These are phyloP conservation scores for Rhododendron williamsianum DNA, from an alignment of 148 eudicot genomes.

Conservation along the genomic window DNA sequence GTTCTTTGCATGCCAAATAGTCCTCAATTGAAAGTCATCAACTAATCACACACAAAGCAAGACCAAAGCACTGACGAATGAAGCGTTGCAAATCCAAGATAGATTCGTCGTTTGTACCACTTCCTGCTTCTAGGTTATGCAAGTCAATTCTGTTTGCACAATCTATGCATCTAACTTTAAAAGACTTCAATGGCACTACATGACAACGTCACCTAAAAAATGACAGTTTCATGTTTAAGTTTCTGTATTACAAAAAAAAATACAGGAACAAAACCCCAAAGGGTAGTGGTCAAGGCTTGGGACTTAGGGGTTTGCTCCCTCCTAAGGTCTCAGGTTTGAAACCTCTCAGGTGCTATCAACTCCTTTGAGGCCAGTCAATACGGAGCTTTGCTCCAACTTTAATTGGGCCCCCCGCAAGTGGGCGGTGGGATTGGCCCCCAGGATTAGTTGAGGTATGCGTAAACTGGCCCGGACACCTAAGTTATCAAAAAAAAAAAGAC, in stretches of 20 bases:
- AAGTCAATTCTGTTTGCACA: not conserved
- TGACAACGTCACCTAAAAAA: not conserved
- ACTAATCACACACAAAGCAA: not conserved
- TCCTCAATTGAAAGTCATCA: not conserved
- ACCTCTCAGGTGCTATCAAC: too few relatives aligned
- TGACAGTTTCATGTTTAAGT: not conserved
- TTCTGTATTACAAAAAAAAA: not conserved
- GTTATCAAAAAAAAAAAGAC: not conserved
- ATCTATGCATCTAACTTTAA: not conserved
- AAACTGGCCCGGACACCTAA: not conserved
- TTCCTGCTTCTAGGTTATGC: not conserved
- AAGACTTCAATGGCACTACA: not conserved
- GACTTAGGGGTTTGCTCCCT: too few relatives aligned
- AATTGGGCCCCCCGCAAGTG: too few relatives aligned
- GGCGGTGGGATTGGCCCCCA: too few relatives aligned
- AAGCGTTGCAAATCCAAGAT: not conserved
- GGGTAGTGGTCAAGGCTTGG: too few relatives aligned
- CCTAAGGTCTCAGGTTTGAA: too few relatives aligned
- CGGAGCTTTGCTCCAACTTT: too few relatives aligned
- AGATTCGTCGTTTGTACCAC: not conserved
- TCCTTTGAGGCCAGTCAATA: too few relatives aligned
- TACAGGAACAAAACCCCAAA: not conserved
- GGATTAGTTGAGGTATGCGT: too few relatives aligned
- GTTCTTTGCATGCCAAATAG: not conserved
- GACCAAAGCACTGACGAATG: not conserved